A percentile compares a stretch with the other conserved stretches of the same genome.
phyloP scores from a whole-genome alignment of 2,329 filamentous ascomycete species.

The Pezicula radicicola region DNA sequence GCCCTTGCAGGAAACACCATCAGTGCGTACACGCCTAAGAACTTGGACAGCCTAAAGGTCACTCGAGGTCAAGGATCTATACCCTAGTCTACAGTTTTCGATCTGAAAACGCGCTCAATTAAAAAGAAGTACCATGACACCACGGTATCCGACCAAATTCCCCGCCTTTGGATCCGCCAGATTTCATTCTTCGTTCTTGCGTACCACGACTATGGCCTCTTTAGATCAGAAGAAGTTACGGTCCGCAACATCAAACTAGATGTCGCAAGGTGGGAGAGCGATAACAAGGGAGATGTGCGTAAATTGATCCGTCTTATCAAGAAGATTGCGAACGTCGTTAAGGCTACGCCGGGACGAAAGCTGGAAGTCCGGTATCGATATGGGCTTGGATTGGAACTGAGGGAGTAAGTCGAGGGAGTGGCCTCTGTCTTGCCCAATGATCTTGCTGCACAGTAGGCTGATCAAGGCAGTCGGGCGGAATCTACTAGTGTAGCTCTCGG shows the following conservation, averaged over 20 bases:
- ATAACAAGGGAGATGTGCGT: constrained; percentile 24
- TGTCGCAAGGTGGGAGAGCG: constrained; percentile 38
- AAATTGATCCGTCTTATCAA: constrained; percentile 17
- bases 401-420: constrained; percentile 25
- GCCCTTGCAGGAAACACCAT: constrained; percentile 3
- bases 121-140: constrained; percentile 5
- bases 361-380: constrained; percentile 26
- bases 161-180: constrained; percentile 47
- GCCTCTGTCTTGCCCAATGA: constrained; percentile 14
- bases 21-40: not conserved
- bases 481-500: constrained; percentile 5
- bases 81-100: not conserved
- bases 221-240: constrained; percentile 34
- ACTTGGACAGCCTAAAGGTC: not conserved
- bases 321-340: constrained; percentile 20
- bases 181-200: constrained; percentile 49
- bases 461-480: constrained; percentile 7
- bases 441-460: constrained; percentile 8
- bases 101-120: not conserved
- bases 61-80: not conserved
- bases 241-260: constrained; percentile 28
- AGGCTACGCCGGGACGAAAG: constrained; percentile 12
- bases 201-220: constrained; percentile 41
- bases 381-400: constrained; percentile 30
- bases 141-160: constrained; percentile 31